Base-by-base conservation (phyloP, 257 asterid species). In the Ehretia macrophylla region DNA sequence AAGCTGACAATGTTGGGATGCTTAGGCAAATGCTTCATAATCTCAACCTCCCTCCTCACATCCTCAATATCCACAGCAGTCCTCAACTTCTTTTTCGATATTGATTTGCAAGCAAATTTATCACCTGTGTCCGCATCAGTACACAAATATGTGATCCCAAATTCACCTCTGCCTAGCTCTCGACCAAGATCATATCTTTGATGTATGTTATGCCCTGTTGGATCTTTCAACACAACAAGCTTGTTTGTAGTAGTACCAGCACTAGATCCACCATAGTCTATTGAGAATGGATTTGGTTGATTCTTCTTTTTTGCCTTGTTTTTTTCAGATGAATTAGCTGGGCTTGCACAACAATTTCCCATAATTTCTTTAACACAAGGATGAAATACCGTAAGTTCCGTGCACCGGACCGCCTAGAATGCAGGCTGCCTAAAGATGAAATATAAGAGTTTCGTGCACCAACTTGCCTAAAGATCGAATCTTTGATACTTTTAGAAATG, bases 111-210 rank as follows among this genome's bases (percentile, higher is more conserved):
- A n/a, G 89, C 89, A 11, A 64, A 74, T 38, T 76, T 79, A 12
- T 82, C 82, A 1, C 77, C 72, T 0, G 71, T 46, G 10, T 72
- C 80, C 56, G 23, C 54, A 17, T 79, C 86, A 56, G 84, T 84
- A 50, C 84, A 81, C 70, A 81, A 70, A 65, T 79, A 76, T 32
- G 88, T 81, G 35, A 84, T 77, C 78, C 90, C 87, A 35, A 80
- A 83, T 71, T 80, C 90, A 54, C 87, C 91, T 68, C 91, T 77
- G 9, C 93, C 93, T 4, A 84, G 76, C 82, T 81, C 93, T 21
- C 75, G 71, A 13, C 93, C 88, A n/a, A 81, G 79, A 57, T 73
- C 71, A 51, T 74, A 84, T 56, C 51, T 77, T 51, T 68, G 77
- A 8, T 68, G 72, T 44, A 85, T 71, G 51, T 73, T 60, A 51